Evolutionary conservation across 2,329 filamentous ascomycete species (phyloP).

Genomic region (Diaporthe amygdali): DNA sequence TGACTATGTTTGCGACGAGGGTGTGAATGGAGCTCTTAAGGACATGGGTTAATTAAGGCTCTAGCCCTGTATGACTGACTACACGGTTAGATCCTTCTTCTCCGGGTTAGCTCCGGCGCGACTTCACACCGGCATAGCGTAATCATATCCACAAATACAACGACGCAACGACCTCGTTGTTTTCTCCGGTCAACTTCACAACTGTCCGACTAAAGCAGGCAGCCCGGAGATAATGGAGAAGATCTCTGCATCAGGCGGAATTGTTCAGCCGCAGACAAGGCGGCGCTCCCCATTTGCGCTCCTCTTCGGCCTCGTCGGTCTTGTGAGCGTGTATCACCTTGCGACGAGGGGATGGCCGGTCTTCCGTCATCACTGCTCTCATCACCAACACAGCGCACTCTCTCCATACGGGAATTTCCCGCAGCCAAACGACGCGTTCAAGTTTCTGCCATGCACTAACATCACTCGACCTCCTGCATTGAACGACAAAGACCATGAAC

Average conservation of each 20-base stretch:
- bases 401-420: constrained; percentile 45
- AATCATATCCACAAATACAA: background rate
- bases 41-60: too few relatives aligned
- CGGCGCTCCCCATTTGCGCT: background rate
- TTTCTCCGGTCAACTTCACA: background rate
- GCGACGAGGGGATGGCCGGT: background rate
- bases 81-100: background rate
- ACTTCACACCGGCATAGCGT: background rate
- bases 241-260: background rate
- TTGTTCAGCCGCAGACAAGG: background rate
- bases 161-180: background rate
- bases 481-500: constrained; percentile 41
- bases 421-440: constrained; percentile 48
- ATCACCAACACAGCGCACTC: background rate
- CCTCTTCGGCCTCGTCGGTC: constrained; percentile 1
- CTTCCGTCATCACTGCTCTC: background rate
- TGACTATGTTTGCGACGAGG: too few relatives aligned
- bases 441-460: constrained; percentile 52
- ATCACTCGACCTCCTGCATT: constrained; percentile 45
- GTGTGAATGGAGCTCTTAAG: too few relatives aligned
- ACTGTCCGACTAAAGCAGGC: background rate
- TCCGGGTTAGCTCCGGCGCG: background rate
- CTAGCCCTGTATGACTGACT: background rate
- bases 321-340: constrained; percentile 9
- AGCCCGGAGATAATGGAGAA: background rate